These are phyloP conservation scores for Talaromyces sp. DNA, from an alignment of 2,329 filamentous ascomycete species.

Conservation along the genomic window DNA sequence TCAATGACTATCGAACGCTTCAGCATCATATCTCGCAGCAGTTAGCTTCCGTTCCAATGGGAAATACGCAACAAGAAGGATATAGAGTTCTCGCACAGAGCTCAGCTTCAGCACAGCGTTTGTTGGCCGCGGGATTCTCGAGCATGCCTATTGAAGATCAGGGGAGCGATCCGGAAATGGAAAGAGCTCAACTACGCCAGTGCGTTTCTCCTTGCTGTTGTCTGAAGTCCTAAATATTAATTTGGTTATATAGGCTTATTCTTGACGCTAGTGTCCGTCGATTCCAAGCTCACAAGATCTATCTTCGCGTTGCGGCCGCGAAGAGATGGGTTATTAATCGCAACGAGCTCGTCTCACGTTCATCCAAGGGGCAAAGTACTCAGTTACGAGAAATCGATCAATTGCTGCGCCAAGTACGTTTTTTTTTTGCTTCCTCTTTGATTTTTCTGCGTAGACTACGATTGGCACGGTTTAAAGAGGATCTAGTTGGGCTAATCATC, in stretches of 20 bases:
- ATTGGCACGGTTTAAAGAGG: not conserved
- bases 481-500: not conserved
- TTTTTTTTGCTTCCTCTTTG: not conserved
- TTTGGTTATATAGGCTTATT: constrained; percentile 50
- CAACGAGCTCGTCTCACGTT: constrained; percentile 46
- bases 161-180: constrained; percentile 47
- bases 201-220: not conserved
- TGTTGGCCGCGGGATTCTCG: constrained; percentile 51
- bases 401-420: constrained; percentile 48
- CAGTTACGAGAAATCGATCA: constrained; percentile 49
- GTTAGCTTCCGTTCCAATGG: constrained; percentile 48
- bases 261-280: constrained; percentile 58
- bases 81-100: constrained; percentile 58
- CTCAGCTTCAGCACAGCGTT: constrained; percentile 51
- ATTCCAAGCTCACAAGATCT: constrained; percentile 60
- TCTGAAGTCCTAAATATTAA: not conserved
- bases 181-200: constrained; percentile 54
- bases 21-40: constrained; percentile 58
- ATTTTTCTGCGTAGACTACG: not conserved
- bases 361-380: constrained; percentile 46
- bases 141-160: constrained; percentile 30
- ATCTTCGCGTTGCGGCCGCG: constrained; percentile 56
- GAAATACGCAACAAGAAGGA: constrained; percentile 58
- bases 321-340: constrained; percentile 58
- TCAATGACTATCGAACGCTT: constrained; percentile 61